Evolutionary conservation across 129 eudicot genomes (phyloP), one percentile per base, ranked within the genome.

Genomic region (Lactuca sativa): DNA sequence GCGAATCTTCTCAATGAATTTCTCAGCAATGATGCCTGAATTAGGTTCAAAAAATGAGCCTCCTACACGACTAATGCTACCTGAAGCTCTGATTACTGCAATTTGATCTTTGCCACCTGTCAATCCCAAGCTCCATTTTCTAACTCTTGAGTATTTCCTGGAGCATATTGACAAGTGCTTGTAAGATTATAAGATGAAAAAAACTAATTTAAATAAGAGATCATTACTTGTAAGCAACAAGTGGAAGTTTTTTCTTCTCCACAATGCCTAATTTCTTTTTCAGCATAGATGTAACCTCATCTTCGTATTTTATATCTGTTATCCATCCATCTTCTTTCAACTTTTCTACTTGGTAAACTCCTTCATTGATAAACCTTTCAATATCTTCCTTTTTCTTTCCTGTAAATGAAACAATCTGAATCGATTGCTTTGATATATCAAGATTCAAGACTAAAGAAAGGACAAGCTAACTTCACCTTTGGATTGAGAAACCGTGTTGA

Each of bases 291-390:
- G 57, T 79, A 57, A 91, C 89, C 92, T 93, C 97, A 78, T 93
- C 98, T 49, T 93, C 97, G 66, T 93, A 93, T 62, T 86, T 89
- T 56, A 93, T 89, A 85, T 89, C 91, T 3, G 95, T 93, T 71
- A 93, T 89, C 92, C 95, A 93, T 53, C 98, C 92, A 17, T 80
- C 95, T 77, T 89, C 95, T 77, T 89, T 88, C 66, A 92, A 85
- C 78, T 73, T 89, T 68, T 84, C 91, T 70, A 89, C 69, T 67
- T 89, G 70, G 74, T 80, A 89, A 54, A 92, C 90, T 59, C 98
- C 98, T 66, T 92, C 96, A 79, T 87, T 84, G n/a, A 89, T 70
- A 72, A 92, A 92, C 64, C 61, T 84, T 40, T 86, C 95, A 53
- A 92, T 77, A 16, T 89, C 98, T 84, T 89, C 87, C 75, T 80